Conservation (phyloP, 1,139 yeast species). For the Diutina scorzettiae region DNA sequence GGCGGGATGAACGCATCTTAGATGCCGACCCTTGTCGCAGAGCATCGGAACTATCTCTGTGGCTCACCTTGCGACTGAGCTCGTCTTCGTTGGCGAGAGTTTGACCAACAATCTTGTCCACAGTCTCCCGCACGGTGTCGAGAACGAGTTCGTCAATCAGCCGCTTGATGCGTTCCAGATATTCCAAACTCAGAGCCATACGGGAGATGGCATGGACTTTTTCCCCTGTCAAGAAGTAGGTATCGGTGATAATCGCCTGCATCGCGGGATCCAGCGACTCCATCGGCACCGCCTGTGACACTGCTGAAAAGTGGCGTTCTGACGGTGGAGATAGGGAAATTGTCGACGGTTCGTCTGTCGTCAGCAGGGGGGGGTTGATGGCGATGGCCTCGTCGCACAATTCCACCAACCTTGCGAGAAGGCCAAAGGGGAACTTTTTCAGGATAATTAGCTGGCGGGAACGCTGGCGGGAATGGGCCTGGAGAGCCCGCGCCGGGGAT, state of each 20-base stretch:
- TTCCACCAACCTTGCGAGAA: conserved; percentile 50
- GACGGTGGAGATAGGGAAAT: conserved; percentile 58
- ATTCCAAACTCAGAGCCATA: conserved; percentile 64
- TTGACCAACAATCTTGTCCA: conserved; percentile 25
- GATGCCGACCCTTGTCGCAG: background rate
- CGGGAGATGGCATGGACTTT: conserved; percentile 70
- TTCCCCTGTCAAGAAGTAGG: conserved; percentile 45
- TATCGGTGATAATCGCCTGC: conserved; percentile 51
- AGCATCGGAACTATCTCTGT: background rate
- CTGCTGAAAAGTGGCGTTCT: conserved; percentile 46
- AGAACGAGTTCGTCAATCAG: conserved; percentile 74
- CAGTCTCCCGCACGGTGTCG: conserved; percentile 52
- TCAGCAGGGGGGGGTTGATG: conserved; percentile 48
- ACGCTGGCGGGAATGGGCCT: conserved; percentile 8
- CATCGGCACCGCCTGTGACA: conserved; percentile 40
- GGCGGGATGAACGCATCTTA: background rate
- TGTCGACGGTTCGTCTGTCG: conserved; percentile 13
- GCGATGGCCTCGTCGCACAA: conserved; percentile 67
- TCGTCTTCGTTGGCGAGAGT: background rate
- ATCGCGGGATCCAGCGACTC: conserved; percentile 57
- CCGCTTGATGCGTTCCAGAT: conserved; percentile 65
- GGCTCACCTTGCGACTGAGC: conserved; percentile 1
- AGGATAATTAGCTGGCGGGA: background rate
- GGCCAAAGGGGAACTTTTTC: conserved; percentile 51
- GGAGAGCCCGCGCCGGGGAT: conserved; percentile 15